A percentile compares a stretch with the other conserved stretches of the same genome.
These are phyloP conservation scores for Clausena lansium DNA, from an alignment of 345 rosid species.

Conservation along the genomic window DNA sequence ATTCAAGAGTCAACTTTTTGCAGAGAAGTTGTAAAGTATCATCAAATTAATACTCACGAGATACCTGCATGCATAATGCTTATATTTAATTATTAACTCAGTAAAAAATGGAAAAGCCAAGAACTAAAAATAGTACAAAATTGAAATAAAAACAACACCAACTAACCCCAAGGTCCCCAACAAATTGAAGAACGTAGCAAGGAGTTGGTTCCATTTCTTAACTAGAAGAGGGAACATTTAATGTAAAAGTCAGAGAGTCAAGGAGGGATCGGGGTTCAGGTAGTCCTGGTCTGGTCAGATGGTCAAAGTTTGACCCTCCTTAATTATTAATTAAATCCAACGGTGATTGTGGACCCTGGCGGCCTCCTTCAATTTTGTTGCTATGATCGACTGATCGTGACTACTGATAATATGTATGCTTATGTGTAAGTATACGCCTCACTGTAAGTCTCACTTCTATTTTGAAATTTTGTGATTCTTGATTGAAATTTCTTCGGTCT, in stretches of 20 bases:
- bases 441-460: neutral
- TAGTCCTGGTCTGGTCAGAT: neutral
- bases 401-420: neutral
- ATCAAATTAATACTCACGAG: no score
- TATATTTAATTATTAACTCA: no score
- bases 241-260: neutral
- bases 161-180: neutral
- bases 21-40: no score
- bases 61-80: no score
- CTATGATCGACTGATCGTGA: neutral
- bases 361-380: neutral
- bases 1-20: no score
- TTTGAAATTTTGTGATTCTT: neutral
- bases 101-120: no score
- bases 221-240: neutral
- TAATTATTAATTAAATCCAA: neutral
- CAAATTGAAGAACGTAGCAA: neutral
- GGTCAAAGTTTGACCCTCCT: neutral
- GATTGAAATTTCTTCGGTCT: no score
- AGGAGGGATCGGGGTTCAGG: neutral
- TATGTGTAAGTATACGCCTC: neutral
- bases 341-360: neutral
- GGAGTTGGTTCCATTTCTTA: neutral
- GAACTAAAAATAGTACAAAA: no score
- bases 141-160: neutral